These are phyloP conservation scores for Cercospora beticola DNA, from an alignment of 2,329 filamentous ascomycete species.

Conservation along the genomic window DNA sequence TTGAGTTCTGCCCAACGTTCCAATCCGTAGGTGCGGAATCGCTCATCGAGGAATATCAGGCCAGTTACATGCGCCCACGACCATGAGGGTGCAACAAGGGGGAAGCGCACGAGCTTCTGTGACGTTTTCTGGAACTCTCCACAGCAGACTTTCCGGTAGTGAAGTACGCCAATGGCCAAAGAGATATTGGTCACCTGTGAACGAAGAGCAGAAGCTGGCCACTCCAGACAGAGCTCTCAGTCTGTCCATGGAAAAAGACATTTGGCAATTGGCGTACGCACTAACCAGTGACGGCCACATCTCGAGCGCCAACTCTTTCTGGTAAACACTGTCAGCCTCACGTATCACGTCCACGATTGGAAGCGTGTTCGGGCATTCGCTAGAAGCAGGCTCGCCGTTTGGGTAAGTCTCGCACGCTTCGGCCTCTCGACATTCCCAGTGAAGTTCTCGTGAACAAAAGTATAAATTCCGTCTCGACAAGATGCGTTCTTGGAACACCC, in stretches of 20 bases:
- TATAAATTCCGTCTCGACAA: slow-evolving; percentile 5
- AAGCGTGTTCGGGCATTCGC: background rate
- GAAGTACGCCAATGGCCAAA: background rate
- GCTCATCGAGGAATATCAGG: background rate
- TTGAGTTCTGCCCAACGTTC: background rate
- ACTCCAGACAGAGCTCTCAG: background rate
- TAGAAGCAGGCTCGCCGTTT: slow-evolving; percentile 1
- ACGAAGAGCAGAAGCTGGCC: background rate
- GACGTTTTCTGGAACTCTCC: background rate
- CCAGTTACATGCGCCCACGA: background rate
- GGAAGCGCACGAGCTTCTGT: background rate
- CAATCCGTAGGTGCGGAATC: background rate
- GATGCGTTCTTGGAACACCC: slow-evolving; percentile 13
- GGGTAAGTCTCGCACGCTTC: slow-evolving; percentile 11
- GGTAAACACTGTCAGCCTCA: background rate
- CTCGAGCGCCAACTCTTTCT: background rate
- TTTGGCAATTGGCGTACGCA: background rate
- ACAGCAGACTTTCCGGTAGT: background rate
- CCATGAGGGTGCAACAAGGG: background rate
- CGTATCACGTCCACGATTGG: background rate
- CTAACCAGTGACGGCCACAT: background rate
- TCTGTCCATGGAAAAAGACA: background rate
- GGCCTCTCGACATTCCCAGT: slow-evolving; percentile 10
- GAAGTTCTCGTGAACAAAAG: slow-evolving; percentile 7
- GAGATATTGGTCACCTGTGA: background rate